Conservation (phyloP, 2,329 filamentous ascomycete species). For the Albophoma yamanashiensis region DNA sequence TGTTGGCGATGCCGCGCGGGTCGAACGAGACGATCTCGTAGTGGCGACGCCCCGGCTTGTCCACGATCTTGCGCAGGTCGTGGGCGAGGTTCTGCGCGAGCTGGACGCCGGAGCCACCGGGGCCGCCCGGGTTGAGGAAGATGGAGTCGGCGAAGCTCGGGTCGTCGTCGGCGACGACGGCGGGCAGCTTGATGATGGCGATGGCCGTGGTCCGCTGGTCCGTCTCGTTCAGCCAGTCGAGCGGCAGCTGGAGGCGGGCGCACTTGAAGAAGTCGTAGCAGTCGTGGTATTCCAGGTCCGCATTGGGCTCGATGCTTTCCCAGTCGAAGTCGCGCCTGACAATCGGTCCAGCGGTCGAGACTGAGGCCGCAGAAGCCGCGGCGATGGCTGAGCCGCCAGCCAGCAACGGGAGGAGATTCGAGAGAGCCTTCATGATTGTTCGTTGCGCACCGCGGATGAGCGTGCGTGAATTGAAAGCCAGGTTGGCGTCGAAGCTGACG, state of each 20-base stretch:
- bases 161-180: background rate
- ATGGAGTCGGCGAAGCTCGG: background rate
- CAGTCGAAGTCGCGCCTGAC: background rate
- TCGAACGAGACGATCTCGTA: background rate
- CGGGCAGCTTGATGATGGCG: background rate
- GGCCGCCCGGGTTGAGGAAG: background rate
- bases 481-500: background rate
- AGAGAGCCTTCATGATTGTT: background rate
- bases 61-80: background rate
- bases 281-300: background rate
- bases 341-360: background rate
- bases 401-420: background rate
- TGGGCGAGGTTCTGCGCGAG: background rate
- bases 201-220: background rate
- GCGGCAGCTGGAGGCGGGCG: background rate
- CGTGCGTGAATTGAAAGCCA: background rate
- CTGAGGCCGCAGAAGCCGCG: background rate
- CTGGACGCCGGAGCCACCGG: background rate
- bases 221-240: background rate
- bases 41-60: background rate
- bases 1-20: background rate
- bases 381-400: background rate
- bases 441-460: background rate
- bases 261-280: background rate
- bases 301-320: background rate